phyloP scores from a whole-genome alignment of 495 filamentous ascomycete species.

The Aspergillus sclerotiicarbonarius region DNA sequence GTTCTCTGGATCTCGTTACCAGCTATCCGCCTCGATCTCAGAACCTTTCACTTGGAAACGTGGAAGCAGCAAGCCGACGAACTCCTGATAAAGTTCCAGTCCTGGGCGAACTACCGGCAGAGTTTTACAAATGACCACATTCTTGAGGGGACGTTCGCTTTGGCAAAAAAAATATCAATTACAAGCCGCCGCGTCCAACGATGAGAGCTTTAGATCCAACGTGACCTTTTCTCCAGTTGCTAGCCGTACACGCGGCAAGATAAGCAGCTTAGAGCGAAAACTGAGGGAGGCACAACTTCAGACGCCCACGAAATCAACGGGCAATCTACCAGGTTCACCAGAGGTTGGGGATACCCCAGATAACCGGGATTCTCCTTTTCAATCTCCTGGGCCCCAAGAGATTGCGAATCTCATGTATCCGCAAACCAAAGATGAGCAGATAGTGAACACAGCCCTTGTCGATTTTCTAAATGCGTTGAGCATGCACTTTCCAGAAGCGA shows the following conservation, averaged over 20 bases:
- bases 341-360: background rate
- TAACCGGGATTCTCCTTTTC: background rate
- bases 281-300: background rate
- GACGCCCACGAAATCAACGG: background rate
- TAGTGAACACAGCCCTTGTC: constrained; percentile 8
- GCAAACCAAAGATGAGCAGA: constrained; percentile 8
- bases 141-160: background rate
- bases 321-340: background rate
- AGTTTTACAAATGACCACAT: background rate
- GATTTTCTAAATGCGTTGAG: constrained; percentile 7
- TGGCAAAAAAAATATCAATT: background rate
- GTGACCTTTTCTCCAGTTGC: background rate
- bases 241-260: background rate
- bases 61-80: background rate
- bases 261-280: background rate
- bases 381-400: background rate
- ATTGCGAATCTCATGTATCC: background rate
- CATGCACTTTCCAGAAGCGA: background rate
- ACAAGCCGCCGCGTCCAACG: background rate
- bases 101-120: background rate
- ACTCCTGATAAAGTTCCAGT: background rate
- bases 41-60: background rate
- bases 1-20: background rate
- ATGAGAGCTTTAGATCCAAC: background rate
- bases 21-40: background rate